Conservation (phyloP, 768 basidiomycete genomes). For the Psilocybe cyanescens region DNA sequence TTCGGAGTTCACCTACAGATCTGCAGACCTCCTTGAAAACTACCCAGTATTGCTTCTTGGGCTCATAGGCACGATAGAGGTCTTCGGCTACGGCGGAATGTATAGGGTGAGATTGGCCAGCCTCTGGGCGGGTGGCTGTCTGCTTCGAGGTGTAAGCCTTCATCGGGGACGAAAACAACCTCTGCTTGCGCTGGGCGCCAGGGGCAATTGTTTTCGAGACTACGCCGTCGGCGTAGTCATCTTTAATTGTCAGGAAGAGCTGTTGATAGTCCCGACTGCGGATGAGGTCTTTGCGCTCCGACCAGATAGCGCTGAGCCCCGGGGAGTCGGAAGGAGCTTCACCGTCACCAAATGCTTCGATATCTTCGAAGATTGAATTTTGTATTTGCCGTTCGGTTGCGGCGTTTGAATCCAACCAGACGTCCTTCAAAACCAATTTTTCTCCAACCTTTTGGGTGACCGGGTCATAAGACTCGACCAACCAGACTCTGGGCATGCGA, state of each 20-base stretch:
- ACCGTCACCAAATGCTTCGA: background rate
- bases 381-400: slow-evolving; percentile 3
- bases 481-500: slow-evolving; percentile 4
- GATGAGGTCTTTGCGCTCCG: background rate
- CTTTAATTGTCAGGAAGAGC: background rate
- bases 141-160: background rate
- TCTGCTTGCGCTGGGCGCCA: background rate
- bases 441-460: background rate
- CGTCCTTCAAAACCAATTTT: slow-evolving; percentile 2
- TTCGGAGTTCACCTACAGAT: background rate
- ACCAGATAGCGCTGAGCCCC: background rate
- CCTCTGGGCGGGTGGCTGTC: background rate
- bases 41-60: background rate
- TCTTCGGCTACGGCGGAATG: background rate
- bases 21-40: background rate
- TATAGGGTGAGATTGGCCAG: background rate
- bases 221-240: background rate
- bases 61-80: background rate
- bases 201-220: too few species aligned
- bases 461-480: background rate
- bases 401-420: slow-evolving; percentile 1
- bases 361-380: background rate
- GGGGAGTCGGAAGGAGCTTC: background rate
- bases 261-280: background rate
- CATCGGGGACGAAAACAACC: background rate